Percentiles rank a stretch among this genome's conserved stretches.
Evolutionary conservation across 2,329 filamentous ascomycete species (phyloP).

Genomic region (Emydomyces testavorans): DNA sequence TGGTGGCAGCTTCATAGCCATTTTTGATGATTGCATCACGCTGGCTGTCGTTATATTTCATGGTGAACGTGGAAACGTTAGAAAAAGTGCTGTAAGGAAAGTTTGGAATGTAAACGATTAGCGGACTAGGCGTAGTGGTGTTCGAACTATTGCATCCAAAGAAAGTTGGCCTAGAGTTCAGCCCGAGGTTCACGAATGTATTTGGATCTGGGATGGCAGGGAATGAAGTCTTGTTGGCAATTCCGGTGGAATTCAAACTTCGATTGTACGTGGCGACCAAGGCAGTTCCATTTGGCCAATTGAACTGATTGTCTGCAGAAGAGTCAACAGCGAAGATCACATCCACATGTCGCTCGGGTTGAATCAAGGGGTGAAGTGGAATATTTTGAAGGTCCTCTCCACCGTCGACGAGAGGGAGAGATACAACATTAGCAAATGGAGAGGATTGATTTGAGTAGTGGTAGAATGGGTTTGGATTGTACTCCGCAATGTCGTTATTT

Average conservation of each 20-base stretch:
- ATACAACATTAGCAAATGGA: conserved; percentile 40
- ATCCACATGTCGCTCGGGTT: conserved; percentile 59
- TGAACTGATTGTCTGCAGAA: conserved; percentile 56
- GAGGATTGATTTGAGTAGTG: conserved; percentile 51
- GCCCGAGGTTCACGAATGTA: conserved; percentile 64
- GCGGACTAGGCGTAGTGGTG: conserved; percentile 46
- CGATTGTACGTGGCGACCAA: conserved; percentile 64
- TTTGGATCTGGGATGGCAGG: conserved; percentile 60
- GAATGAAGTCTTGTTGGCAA: conserved; percentile 59
- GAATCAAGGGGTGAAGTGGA: conserved; percentile 64
- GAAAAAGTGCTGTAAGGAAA: conserved; percentile 63
- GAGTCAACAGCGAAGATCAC: conserved; percentile 72
- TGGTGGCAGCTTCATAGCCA: conserved; percentile 71
- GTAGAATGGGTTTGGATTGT: conserved; percentile 64
- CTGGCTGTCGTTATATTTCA: conserved; percentile 50
- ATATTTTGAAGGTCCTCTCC: conserved; percentile 70
- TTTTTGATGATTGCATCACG: conserved; percentile 77
- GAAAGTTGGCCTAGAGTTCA: conserved; percentile 65
- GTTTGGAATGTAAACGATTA: conserved; percentile 83
- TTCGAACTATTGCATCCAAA: conserved; percentile 65
- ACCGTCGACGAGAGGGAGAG: conserved; percentile 65
- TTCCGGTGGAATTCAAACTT: conserved; percentile 42
- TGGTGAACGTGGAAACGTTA: conserved; percentile 69
- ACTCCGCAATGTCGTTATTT: conserved; percentile 63
- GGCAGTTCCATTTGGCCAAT: conserved; percentile 68